Evolutionary conservation across 805 yeast species (phyloP).

Genomic region (Saccharomycopsis olivae): DNA sequence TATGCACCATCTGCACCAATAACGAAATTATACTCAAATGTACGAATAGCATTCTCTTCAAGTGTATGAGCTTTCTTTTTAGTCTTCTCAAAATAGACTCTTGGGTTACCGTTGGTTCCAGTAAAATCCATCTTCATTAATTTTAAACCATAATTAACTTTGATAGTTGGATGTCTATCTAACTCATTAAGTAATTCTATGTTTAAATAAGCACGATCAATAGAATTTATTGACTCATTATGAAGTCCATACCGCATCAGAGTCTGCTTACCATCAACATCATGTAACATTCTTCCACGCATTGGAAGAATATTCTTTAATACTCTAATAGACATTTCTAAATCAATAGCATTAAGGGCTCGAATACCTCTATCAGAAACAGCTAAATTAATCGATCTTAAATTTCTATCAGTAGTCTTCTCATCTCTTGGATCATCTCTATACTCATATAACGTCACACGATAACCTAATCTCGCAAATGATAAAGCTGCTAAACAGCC

Average conservation of each 20-base stretch:
- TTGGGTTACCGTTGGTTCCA: constrained; percentile 18
- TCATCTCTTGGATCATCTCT: constrained; percentile 53
- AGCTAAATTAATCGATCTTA: constrained; percentile 76
- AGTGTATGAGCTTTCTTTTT: constrained; percentile 13
- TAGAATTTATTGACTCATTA: constrained; percentile 68
- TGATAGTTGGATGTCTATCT: constrained; percentile 35
- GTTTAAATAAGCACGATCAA: constrained; percentile 67
- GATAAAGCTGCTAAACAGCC: constrained; percentile 83
- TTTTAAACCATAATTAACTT: constrained; percentile 45
- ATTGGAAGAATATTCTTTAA: constrained; percentile 64
- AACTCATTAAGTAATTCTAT: constrained; percentile 54
- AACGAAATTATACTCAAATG: constrained; percentile 40
- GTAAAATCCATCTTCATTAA: constrained; percentile 33
- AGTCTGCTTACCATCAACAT: constrained; percentile 46
- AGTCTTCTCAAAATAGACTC: constrained; percentile 19
- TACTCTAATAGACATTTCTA: constrained; percentile 43
- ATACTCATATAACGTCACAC: constrained; percentile 62
- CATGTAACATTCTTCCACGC: constrained; percentile 87
- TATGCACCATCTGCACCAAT: constrained; percentile 85
- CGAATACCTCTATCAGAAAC: constrained; percentile 76
- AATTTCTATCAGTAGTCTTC: constrained; percentile 27
- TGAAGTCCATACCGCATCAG: constrained; percentile 69
- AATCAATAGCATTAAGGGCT: constrained; percentile 55
- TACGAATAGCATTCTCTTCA: constrained; percentile 19
- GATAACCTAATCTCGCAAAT: constrained; percentile 56